Conservation (phyloP, 768 basidiomycete species). For the Macrolepiota dolichaula region DNA sequence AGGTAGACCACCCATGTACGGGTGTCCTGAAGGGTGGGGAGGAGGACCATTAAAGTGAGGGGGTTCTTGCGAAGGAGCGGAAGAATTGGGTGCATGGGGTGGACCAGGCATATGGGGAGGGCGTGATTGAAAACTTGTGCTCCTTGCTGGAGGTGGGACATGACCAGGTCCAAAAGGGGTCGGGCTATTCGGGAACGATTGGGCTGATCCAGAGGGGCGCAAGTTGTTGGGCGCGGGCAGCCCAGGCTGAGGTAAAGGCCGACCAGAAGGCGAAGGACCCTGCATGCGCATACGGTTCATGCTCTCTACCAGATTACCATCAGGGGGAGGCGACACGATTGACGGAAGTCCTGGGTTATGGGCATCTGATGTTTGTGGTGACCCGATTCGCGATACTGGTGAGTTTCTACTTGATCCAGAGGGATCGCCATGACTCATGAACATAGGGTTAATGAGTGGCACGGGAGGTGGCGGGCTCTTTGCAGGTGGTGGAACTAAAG, state of each 20-base stretch:
- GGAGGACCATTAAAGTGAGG: slow-evolving; percentile 1
- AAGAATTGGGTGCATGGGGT: slow-evolving; percentile 16
- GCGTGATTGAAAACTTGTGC: slow-evolving; percentile 28
- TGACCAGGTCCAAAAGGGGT: slow-evolving; percentile 33
- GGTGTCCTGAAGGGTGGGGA: neutral
- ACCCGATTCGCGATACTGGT: slow-evolving; percentile 1
- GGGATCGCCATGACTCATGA: slow-evolving; percentile 8
- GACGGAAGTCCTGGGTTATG: slow-evolving; percentile 11
- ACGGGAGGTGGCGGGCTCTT: slow-evolving; percentile 70
- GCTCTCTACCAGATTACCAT: slow-evolving; percentile 5
- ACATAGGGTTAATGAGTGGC: slow-evolving; percentile 40
- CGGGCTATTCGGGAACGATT: slow-evolving; percentile 26
- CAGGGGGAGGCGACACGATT: slow-evolving; percentile 9
- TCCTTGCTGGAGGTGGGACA: slow-evolving; percentile 34
- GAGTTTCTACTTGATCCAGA: slow-evolving; percentile 4
- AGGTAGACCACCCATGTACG: neutral
- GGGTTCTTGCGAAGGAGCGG: neutral
- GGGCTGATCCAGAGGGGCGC: slow-evolving; percentile 26
- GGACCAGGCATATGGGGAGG: slow-evolving; percentile 22
- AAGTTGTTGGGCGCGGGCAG: slow-evolving; percentile 15
- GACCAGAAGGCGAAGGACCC: slow-evolving; percentile 1
- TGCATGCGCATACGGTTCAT: slow-evolving; percentile 11
- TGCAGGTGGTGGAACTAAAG: slow-evolving; percentile 50
- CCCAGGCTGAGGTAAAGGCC: slow-evolving; percentile 6
- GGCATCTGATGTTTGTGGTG: slow-evolving; percentile 15